These are phyloP conservation scores for Metahyphopichia silvanorum DNA, from an alignment of 805 yeast genomes.

Conservation along the genomic window DNA sequence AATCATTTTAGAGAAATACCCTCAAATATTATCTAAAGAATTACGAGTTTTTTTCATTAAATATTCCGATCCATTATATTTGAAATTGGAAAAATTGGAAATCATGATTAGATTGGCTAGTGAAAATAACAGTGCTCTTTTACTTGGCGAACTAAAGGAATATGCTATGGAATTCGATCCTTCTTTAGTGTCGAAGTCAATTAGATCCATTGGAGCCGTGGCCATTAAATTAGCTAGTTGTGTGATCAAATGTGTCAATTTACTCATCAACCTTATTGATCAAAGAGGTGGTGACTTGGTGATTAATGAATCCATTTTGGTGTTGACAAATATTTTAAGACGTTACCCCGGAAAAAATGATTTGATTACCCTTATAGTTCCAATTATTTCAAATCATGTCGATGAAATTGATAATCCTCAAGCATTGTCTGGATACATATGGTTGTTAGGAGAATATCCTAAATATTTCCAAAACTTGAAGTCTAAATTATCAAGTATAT, in stretches of 20 bases:
- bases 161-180: conserved; percentile 85
- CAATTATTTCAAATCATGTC: conserved; percentile 48
- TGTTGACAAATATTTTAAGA: conserved; percentile 63
- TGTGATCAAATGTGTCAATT: conserved; percentile 56
- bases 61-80: conserved; percentile 77
- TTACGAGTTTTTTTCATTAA: conserved; percentile 87
- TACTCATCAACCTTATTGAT: conserved; percentile 57
- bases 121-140: conserved; percentile 52
- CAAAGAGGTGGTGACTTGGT: conserved; percentile 61
- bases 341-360: conserved; percentile 55
- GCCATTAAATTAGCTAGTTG: conserved; percentile 60
- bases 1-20: conserved; percentile 85
- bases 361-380: conserved; percentile 49
- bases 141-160: conserved; percentile 71
- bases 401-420: conserved; percentile 49
- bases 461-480: conserved; percentile 54
- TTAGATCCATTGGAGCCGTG: conserved; percentile 66
- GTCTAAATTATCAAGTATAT: conserved; percentile 42
- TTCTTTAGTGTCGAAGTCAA: conserved; percentile 65
- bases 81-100: conserved; percentile 75
- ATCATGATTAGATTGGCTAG: conserved; percentile 67
- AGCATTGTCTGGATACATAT: conserved; percentile 57
- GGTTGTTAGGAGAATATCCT: conserved; percentile 73
- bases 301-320: conserved; percentile 57
- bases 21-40: conserved; percentile 72